These are phyloP conservation scores for Huiozyma naganishii DNA, from an alignment of 805 yeast genomes.

Conservation along the genomic window DNA sequence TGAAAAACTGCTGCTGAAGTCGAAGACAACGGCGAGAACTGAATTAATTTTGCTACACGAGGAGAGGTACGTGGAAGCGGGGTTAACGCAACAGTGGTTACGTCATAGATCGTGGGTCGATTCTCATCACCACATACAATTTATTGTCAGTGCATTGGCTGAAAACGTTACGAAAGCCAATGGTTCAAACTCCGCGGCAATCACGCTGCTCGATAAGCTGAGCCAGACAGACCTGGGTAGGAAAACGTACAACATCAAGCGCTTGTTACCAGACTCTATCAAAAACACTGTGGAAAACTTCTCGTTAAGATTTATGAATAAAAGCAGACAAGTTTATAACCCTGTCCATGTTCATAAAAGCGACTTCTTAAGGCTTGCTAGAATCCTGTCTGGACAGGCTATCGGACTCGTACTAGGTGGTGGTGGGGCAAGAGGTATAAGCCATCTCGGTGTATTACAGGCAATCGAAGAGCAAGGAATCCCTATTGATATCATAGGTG, in stretches of 20 bases:
- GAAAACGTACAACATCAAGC: slow-evolving; percentile 24
- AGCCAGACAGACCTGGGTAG: slow-evolving; percentile 24
- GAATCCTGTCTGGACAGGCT: slow-evolving; percentile 85
- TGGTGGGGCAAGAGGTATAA: slow-evolving; percentile 92
- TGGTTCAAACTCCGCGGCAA: slow-evolving; percentile 12
- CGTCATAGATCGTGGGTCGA: slow-evolving; percentile 83
- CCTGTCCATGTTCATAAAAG: slow-evolving; percentile 50
- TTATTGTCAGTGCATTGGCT: slow-evolving; percentile 21
- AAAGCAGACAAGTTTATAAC: slow-evolving; percentile 20
- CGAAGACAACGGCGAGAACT: slow-evolving; percentile 76
- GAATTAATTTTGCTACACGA: slow-evolving; percentile 80
- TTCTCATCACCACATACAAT: slow-evolving; percentile 84
- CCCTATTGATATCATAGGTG: slow-evolving; percentile 90
- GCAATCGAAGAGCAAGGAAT: slow-evolving; percentile 88
- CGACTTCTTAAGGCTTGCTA: slow-evolving; percentile 82
- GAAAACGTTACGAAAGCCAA: slow-evolving; percentile 13
- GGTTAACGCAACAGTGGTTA: slow-evolving; percentile 77
- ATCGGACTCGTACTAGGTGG: slow-evolving; percentile 94
- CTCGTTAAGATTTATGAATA: slow-evolving; percentile 23
- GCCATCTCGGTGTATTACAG: slow-evolving; percentile 84
- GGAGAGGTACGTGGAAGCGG: slow-evolving; percentile 73
- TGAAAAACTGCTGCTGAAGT: slow-evolving; percentile 62
- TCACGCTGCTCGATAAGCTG: slow-evolving; percentile 18
- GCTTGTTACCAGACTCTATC: slow-evolving; percentile 25
- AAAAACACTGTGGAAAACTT: slow-evolving; percentile 30